Evolutionary conservation across 192 early-diverging fungal genomes (phyloP).

Genomic region (Gryganskiella cystojenkinii): DNA sequence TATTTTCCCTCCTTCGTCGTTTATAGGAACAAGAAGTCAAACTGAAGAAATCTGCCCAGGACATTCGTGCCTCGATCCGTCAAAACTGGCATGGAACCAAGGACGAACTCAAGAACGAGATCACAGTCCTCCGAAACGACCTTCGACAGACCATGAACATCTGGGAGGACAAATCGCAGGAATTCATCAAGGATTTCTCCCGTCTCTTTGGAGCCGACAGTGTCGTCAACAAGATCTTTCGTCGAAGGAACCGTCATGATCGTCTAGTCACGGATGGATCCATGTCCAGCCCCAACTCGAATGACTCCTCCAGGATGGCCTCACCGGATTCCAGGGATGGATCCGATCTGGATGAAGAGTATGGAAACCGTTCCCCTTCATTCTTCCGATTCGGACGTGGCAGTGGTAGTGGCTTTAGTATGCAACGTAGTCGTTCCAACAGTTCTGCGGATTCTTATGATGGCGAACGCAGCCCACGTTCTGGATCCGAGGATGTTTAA

Average conservation of each 20-base stretch:
- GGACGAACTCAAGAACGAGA: conserved; percentile 69
- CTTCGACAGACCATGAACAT: conserved; percentile 69
- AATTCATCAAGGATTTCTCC: conserved; percentile 73
- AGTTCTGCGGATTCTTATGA: conserved; percentile 32
- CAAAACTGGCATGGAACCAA: conserved; percentile 75
- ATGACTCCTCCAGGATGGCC: conserved; percentile 27
- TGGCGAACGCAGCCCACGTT: conserved; percentile 23
- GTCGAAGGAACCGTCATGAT: conserved; percentile 29
- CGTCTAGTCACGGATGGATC: conserved; percentile 35
- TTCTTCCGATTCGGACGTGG: conserved; percentile 34
- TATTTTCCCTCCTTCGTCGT: too few relatives aligned
- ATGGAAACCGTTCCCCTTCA: conserved; percentile 13
- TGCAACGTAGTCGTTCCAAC: conserved; percentile 36
- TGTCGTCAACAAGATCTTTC: conserved; percentile 64
- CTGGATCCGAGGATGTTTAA: conserved; percentile 1
- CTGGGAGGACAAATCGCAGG: conserved; percentile 83
- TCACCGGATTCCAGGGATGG: conserved; percentile 32
- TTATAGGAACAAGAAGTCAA: conserved; percentile 78
- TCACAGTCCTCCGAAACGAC: conserved; percentile 72
- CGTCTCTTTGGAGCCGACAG: conserved; percentile 70
- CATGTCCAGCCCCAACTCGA: conserved; percentile 30
- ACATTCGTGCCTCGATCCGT: conserved; percentile 74
- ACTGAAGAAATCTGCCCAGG: conserved; percentile 78
- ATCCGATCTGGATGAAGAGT: conserved; percentile 31
- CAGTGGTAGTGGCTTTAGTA: conserved; percentile 14